Evolutionary conservation across 306 rosid species (phyloP), one percentile per base, ranked within the genome.

Genomic region (Vigna hirtella): DNA sequence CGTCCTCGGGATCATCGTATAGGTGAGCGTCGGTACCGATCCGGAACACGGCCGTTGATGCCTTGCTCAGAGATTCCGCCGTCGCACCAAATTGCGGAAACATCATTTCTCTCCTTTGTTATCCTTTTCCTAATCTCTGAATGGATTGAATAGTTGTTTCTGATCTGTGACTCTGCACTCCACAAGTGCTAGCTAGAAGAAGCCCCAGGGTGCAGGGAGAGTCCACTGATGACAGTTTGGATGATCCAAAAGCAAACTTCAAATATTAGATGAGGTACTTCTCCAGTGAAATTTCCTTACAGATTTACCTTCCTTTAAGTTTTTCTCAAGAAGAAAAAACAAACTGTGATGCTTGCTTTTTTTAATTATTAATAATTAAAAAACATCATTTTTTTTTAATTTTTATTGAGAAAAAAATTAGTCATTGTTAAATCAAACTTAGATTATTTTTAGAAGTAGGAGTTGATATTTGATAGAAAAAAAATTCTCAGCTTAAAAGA

Each of bases 1-100:
- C 99, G 28, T 96, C 97, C 5, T 93, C 97, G 26, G 99, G 99
- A 26, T 96, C 99, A 85, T 96, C 98, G 93, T 96, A 96, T 77
- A 96, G 98, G 82, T 93, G 98, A 2, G 99, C 98, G 77, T 96
- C 99, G n/a, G 99, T 91, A 15, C 99, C 98, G 90, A 96, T 93
- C 78, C 98, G 93, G 84, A 91, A 90, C 83, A 96, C 93, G 76
- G 89, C 81, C 58, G 99, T 88, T 16, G 98, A 96, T n/a, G 98
- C 99, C 80, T 93, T 93, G 83, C 93, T 96, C 82, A 93, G 87
- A 49, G 96, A 86, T 32, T 93, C 98, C 70, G 98, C 94, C 72
- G 99, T 93, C 28, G 96, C 96, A 18, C 97, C 97, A 78, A 95
- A 91, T 53, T 91, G 98, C 3, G 87, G 85, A 80, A 95, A 95